Evolutionary conservation across 2,329 filamentous ascomycete species (phyloP), one percentile per base, ranked within the genome.

Genomic region (Talaromyces sp.): DNA sequence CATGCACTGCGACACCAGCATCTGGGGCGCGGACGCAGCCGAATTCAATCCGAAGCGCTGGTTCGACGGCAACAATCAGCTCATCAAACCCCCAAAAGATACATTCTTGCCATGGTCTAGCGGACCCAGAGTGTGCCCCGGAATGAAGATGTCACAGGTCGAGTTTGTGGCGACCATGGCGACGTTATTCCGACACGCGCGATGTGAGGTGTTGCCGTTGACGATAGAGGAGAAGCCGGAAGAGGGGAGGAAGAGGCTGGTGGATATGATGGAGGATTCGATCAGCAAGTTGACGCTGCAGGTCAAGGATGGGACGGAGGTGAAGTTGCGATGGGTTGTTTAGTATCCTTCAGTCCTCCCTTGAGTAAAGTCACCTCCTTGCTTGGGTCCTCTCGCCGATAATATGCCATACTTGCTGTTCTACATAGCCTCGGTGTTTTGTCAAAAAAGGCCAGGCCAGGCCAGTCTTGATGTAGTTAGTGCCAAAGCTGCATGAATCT

Each of bases 151-250:
- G 77, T 76, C 83, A 1, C 82, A 86, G 72, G 83, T 86, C 2
- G 84, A 86, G 70, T 85, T 85, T 70, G 78, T 80, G 3, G 79
- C 77, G 13, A 78, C 82, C 2, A 69, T 86, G 27, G 70, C 78
- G 64, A 76, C 76, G 1, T 67, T 84, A 13, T 73, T 83, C 37
- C 68, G 73, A 63, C 72, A 57, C 63, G 71, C 66, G 65, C 71
- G 33, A 68, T 75, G 65, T 39, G 60, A 72, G 54, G 66, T 69
- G 16, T 47, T 65, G 39, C 45, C 47, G 14, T n/a, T 45, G n/a
- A 39, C 24, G 2, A 16, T 13, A 10, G 22, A 50, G 13, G 35
- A 47, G n/a, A 39, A 48, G 9, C 31, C 31, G n/a, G 33, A 61
- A 27, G 63, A 37, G 8, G 47, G 19, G 1, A 48, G 48, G 24